Percentiles rank a stretch among this genome's conserved stretches.
These are phyloP conservation scores for Collybia nuda DNA, from an alignment of 768 basidiomycete species.

Conservation along the genomic window DNA sequence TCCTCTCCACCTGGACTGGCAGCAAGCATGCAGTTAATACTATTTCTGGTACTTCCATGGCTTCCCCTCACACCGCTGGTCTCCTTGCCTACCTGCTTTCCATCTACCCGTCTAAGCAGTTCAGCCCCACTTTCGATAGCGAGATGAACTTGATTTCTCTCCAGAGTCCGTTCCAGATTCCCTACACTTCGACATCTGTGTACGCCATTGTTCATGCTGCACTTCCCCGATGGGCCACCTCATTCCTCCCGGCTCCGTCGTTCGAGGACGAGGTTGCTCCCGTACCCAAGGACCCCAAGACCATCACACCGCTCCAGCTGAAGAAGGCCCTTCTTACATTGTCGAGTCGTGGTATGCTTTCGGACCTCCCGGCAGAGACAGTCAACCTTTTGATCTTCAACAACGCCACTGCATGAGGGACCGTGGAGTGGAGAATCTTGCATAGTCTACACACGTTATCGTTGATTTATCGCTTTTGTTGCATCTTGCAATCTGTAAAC, in stretches of 20 bases:
- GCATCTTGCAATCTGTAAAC: too few species aligned
- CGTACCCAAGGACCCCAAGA: constrained; percentile 35
- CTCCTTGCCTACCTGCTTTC: constrained; percentile 91
- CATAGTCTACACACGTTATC: too few species aligned
- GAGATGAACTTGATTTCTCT: constrained; percentile 34
- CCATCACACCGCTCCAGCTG: constrained; percentile 67
- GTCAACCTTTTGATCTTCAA: constrained; percentile 80
- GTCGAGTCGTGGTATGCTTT: constrained; percentile 49
- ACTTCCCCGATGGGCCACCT: constrained; percentile 58
- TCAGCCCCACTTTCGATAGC: constrained; percentile 49
- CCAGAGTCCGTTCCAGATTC: constrained; percentile 26
- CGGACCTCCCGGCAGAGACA: constrained; percentile 50
- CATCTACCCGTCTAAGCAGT: constrained; percentile 70
- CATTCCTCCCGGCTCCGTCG: constrained; percentile 54
- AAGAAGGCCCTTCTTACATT: constrained; percentile 74
- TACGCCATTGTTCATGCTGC: constrained; percentile 55
- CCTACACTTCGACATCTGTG: constrained; percentile 35
- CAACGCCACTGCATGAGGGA: constrained; percentile 54
- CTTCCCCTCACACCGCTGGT: constrained; percentile 90
- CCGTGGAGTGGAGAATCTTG: too few species aligned
- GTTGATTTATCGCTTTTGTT: too few species aligned
- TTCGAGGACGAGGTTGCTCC: constrained; percentile 46
- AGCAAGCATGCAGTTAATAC: constrained; percentile 61
- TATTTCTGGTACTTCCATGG: constrained; percentile 93
- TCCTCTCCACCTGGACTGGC: constrained; percentile 84